Evolutionary conservation across 1,139 yeast genomes (phyloP).

Genomic region (Debaryomyces nepalensis): DNA sequence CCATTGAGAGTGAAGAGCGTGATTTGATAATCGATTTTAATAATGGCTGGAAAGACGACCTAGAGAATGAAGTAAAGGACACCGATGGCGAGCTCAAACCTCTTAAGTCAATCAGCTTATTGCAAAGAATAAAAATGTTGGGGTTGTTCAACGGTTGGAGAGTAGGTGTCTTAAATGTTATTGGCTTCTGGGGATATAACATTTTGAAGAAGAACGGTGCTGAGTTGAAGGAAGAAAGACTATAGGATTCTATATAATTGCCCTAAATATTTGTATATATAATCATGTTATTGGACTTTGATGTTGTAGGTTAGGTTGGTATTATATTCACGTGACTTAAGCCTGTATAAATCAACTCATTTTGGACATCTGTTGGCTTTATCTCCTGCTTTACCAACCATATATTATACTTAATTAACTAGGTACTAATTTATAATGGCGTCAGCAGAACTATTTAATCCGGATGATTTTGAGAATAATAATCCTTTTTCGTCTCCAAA

Average conservation of each 20-base stretch:
- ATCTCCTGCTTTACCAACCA: not conserved
- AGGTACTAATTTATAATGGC: constrained; percentile 38
- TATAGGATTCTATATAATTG: constrained; percentile 17
- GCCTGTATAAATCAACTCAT: too few relatives aligned
- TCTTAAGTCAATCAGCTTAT: constrained; percentile 14
- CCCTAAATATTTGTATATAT: constrained; percentile 10
- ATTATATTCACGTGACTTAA: constrained; percentile 8
- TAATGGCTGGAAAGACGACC: constrained; percentile 27
- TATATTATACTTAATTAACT: constrained; percentile 2
- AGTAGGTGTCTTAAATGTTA: constrained; percentile 74
- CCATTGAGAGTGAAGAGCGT: constrained; percentile 45
- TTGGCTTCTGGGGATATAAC: constrained; percentile 85
- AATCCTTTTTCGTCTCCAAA: constrained; percentile 55
- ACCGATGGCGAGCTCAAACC: constrained; percentile 17
- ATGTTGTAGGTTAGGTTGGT: too few relatives aligned
- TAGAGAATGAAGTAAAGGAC: constrained; percentile 10
- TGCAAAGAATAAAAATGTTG: constrained; percentile 29
- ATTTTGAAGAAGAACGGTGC: constrained; percentile 59
- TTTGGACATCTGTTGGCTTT: not conserved
- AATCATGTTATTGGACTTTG: too few relatives aligned
- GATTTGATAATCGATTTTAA: constrained; percentile 57
- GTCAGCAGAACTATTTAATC: constrained; percentile 63
- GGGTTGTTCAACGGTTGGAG: constrained; percentile 90
- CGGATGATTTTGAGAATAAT: constrained; percentile 68
- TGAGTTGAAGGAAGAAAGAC: constrained; percentile 46